Percentiles rank a stretch among this genome's conserved stretches.
Conservation (phyloP, 768 basidiomycete species). For the Naganishia antarctica region DNA sequence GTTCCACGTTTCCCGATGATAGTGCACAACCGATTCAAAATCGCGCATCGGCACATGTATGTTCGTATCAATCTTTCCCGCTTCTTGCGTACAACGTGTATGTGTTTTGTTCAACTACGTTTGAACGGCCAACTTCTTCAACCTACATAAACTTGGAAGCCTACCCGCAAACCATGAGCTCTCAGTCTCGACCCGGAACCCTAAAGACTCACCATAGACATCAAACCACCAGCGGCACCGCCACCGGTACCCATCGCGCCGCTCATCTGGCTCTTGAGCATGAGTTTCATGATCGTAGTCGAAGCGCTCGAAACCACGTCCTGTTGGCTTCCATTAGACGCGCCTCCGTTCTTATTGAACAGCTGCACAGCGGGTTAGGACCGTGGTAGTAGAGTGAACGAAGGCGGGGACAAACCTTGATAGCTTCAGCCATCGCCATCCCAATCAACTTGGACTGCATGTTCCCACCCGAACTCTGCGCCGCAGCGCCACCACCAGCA, state of each 20-base stretch:
- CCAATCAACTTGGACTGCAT: constrained; percentile 49
- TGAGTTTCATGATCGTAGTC: constrained; percentile 76
- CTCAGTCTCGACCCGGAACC: neutral
- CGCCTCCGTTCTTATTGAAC: constrained; percentile 65
- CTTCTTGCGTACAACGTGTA: neutral
- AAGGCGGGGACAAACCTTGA: constrained; percentile 36
- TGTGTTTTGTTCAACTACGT: no score
- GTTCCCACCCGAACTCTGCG: constrained; percentile 52
- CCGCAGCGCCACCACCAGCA: constrained; percentile 44
- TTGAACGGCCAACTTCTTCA: no score
- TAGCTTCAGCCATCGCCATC: constrained; percentile 67
- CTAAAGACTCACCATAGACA: constrained; percentile 58
- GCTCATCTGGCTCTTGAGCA: constrained; percentile 54
- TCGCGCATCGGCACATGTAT: no score
- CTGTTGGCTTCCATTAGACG: constrained; percentile 57
- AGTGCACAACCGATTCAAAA: no score
- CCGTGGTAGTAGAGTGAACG: neutral
- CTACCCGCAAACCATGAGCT: neutral
- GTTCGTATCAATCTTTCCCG: neutral
- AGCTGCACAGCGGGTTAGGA: constrained; percentile 55
- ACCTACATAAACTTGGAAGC: constrained; percentile 27
- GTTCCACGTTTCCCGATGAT: no score
- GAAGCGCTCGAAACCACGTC: constrained; percentile 79
- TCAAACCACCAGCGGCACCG: constrained; percentile 64
- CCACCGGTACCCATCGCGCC: constrained; percentile 55